phyloP scores from a whole-genome alignment of 805 yeast species.

The Yarrowia sp. region DNA sequence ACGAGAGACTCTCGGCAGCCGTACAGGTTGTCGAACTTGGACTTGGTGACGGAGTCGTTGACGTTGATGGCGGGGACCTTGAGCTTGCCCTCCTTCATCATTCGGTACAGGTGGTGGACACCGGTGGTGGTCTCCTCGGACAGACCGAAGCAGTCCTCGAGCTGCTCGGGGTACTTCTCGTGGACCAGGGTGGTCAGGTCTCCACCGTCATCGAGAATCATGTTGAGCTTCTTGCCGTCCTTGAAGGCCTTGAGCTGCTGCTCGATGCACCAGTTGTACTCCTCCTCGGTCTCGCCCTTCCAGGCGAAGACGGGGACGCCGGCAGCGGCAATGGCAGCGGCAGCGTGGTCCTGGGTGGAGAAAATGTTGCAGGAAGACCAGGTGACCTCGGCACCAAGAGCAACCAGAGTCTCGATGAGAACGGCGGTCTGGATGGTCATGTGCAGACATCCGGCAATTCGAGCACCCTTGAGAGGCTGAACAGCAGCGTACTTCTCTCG shows the following conservation, averaged over 20 bases:
- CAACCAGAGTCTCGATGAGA: constrained; percentile 92
- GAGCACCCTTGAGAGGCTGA: constrained; percentile 97
- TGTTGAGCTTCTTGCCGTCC: constrained; percentile 90
- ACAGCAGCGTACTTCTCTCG: constrained; percentile 85
- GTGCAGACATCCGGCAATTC: constrained; percentile 98
- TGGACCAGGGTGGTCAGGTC: constrained; percentile 96
- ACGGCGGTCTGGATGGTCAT: constrained; percentile 99
- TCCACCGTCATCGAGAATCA: constrained; percentile 99
- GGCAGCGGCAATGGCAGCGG: constrained; percentile 99
- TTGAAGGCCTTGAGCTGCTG: constrained; percentile 98
- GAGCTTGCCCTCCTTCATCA: constrained; percentile 81
- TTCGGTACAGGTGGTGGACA: constrained; percentile 97
- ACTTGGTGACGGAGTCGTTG: constrained; percentile 97
- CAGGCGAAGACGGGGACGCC: constrained; percentile 99
- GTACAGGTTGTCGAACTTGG: constrained; percentile 98
- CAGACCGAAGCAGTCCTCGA: constrained; percentile 90
- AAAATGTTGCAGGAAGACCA: constrained; percentile 99
- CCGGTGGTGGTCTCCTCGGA: constrained; percentile 99
- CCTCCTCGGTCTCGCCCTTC: constrained; percentile 99
- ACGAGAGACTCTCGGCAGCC: constrained; percentile 99
- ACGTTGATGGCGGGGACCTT: constrained; percentile 99
- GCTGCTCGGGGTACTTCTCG: constrained; percentile 97
- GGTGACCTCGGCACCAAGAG: constrained; percentile 98
- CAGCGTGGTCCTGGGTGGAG: constrained; percentile 99
- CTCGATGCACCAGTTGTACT: constrained; percentile 98